Percentiles rank a stretch among this genome's conserved stretches.
phyloP scores from a whole-genome alignment of 495 filamentous ascomycete genomes.

The Penicillium dipodomyicola region DNA sequence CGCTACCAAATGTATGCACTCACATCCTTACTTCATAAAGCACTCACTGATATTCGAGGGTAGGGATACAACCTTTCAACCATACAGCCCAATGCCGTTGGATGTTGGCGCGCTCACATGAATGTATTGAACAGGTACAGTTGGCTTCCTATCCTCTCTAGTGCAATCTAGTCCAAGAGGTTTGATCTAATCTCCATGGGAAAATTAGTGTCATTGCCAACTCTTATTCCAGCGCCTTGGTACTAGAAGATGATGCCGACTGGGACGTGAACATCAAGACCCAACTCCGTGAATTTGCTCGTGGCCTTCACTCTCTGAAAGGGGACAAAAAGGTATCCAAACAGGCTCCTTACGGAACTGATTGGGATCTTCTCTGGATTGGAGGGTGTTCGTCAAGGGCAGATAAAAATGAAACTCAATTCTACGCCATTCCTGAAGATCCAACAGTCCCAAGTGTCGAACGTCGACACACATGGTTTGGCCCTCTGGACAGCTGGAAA shows the following conservation, averaged over 20 bases:
- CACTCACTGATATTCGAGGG: not conserved
- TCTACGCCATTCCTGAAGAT: slow-evolving; percentile 33
- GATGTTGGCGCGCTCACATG: slow-evolving; percentile 43
- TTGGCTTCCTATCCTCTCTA: not conserved
- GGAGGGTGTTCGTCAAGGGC: slow-evolving; percentile 46
- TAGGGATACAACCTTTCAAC: slow-evolving; percentile 14
- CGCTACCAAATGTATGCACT: slow-evolving; percentile 20
- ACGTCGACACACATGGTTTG: slow-evolving; percentile 17
- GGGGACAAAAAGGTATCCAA: slow-evolving; percentile 31
- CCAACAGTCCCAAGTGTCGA: slow-evolving; percentile 24
- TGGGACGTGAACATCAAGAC: slow-evolving; percentile 53
- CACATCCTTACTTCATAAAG: not conserved
- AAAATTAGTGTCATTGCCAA: slow-evolving; percentile 39
- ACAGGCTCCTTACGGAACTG: slow-evolving; percentile 51
- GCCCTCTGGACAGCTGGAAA: slow-evolving; percentile 23
- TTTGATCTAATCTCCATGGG: not conserved
- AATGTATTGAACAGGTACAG: slow-evolving; percentile 32
- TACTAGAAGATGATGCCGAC: slow-evolving; percentile 58
- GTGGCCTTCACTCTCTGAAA: slow-evolving; percentile 28
- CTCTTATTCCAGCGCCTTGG: slow-evolving; percentile 44
- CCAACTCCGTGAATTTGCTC: slow-evolving; percentile 52
- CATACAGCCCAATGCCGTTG: slow-evolving; percentile 15
- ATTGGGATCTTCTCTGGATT: slow-evolving; percentile 59
- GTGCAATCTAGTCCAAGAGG: too few relatives aligned
- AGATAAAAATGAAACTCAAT: slow-evolving; percentile 21